Evolutionary conservation across 2,329 filamentous ascomycete genomes (phyloP).

Genomic region (Ophiostoma perfectum): DNA sequence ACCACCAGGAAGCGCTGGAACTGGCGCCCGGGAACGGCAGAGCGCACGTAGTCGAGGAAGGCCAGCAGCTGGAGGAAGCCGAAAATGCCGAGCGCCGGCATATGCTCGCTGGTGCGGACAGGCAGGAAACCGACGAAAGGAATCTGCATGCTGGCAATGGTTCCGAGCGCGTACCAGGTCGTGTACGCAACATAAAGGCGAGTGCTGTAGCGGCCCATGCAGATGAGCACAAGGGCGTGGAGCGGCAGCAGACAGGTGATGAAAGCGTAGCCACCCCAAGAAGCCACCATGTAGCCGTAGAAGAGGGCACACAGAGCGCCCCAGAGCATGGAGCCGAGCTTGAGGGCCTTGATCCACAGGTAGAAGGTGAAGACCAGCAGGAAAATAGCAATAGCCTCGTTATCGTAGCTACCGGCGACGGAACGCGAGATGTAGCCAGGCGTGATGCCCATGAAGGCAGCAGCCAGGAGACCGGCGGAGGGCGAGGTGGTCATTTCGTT

Average conservation of each 20-base stretch:
- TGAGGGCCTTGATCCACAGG: slow-evolving; percentile 98
- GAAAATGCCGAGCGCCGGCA: slow-evolving; percentile 93
- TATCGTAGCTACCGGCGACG: slow-evolving; percentile 93
- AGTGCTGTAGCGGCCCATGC: slow-evolving; percentile 94
- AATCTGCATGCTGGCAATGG: slow-evolving; percentile 97
- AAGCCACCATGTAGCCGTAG: slow-evolving; percentile 99
- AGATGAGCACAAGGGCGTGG: slow-evolving; percentile 87
- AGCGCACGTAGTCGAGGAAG: slow-evolving; percentile 83
- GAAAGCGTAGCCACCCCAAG: slow-evolving; percentile 99
- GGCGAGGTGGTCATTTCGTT: slow-evolving; percentile 96
- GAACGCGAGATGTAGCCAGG: slow-evolving; percentile 97
- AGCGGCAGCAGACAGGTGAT: slow-evolving; percentile 96
- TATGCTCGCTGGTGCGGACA: slow-evolving; percentile 95
- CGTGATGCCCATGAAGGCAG: slow-evolving; percentile 93
- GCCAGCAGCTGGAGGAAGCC: slow-evolving; percentile 90
- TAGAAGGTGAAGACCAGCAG: slow-evolving; percentile 97
- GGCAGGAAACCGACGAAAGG: slow-evolving; percentile 97
- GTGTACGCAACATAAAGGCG: slow-evolving; percentile 94
- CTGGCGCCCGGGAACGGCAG: slow-evolving; percentile 84
- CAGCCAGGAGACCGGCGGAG: slow-evolving; percentile 89
- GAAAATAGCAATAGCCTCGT: slow-evolving; percentile 99
- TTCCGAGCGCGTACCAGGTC: slow-evolving; percentile 95
- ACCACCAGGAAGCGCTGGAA: slow-evolving; percentile 85
- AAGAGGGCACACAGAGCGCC: slow-evolving; percentile 89
- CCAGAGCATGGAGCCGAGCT: slow-evolving; percentile 95